Evolutionary conservation across 2,329 filamentous ascomycete species (phyloP), one percentile per base, ranked within the genome.

Genomic region (Aspergillus terreus): DNA sequence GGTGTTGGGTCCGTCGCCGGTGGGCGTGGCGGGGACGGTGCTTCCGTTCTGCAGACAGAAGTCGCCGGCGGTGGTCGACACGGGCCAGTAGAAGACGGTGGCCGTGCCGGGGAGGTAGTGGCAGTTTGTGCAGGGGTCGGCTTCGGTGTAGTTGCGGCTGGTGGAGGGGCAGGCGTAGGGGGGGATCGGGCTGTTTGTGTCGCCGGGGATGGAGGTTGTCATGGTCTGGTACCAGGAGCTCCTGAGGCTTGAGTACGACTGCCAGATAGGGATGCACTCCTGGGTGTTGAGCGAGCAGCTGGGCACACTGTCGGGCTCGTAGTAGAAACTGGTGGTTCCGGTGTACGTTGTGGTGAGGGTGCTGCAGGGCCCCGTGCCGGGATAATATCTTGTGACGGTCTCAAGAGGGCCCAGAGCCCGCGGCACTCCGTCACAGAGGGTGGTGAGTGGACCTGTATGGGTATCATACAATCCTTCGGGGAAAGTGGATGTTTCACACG

Each of bases 1-100:
- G 5, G 60, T 63, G 41, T 53, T 61, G 32, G 56, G 55, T 1
- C 56, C 58, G 2, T 30, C 17, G 7, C 49, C 54, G 1, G 54
- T 57, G 2, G 44, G 52, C 1, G 58, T 52, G 0, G 60, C 51
- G 1, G 57, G 48, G 14, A 61, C 23, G 25, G 58, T 62, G 25
- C 47, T 56, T 35, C 60, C 60, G 46, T 57, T 52, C 44, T 60
- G 55, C 40, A 49, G 49, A 46, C 60, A 62, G 36, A 59, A 53
- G 17, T 58, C 59, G 14, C 59, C 57, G 19, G 10, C 35, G 9
- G 45, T 50, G 17, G 60, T 61, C n/a, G 49, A 50, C n/a, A 57
- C 56, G 5, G 60, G 60, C 60, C 60, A 63, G 55, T 61, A 63
- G 49, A 63, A 63, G 36, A 63, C 49, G 4, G 60, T 63, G 1